These are phyloP conservation scores for Talaromyces sp. DNA, from an alignment of 2,329 filamentous ascomycete genomes.

Conservation along the genomic window DNA sequence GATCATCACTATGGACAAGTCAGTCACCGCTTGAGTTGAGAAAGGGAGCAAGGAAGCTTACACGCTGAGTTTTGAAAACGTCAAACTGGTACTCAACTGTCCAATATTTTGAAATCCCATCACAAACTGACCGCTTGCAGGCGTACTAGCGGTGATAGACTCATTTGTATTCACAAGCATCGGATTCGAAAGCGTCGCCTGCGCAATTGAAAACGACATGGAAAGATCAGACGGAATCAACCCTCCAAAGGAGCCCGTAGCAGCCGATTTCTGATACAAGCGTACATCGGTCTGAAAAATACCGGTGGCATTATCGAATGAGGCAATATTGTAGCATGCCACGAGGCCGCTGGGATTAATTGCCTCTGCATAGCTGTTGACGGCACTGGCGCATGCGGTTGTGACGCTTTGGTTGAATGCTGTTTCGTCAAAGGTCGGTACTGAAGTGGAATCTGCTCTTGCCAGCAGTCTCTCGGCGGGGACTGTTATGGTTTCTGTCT, in stretches of 20 bases:
- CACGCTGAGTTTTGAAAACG: slow-evolving; percentile 29
- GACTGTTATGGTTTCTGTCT: not conserved
- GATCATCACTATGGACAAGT: slow-evolving; percentile 20
- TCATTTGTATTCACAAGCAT: slow-evolving; percentile 16
- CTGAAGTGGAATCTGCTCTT: not conserved
- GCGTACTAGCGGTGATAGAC: slow-evolving; percentile 6
- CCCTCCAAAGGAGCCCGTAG: slow-evolving; percentile 49
- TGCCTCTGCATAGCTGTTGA: slow-evolving; percentile 52
- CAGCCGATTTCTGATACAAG: slow-evolving; percentile 65
- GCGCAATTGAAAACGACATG: slow-evolving; percentile 26
- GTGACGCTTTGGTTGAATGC: slow-evolving; percentile 43
- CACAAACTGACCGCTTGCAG: slow-evolving; percentile 24
- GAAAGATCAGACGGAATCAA: slow-evolving; percentile 33
- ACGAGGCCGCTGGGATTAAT: slow-evolving; percentile 73
- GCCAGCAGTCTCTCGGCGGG: not conserved
- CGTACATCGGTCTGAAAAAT: slow-evolving; percentile 74
- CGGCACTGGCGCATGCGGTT: slow-evolving; percentile 57
- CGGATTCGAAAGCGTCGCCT: slow-evolving; percentile 24
- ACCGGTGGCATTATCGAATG: slow-evolving; percentile 61
- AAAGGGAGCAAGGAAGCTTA: slow-evolving; percentile 17
- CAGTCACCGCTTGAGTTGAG: not conserved
- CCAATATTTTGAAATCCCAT: slow-evolving; percentile 34
- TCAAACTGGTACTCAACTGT: slow-evolving; percentile 26
- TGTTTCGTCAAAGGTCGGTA: slow-evolving; percentile 21
- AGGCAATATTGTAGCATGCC: slow-evolving; percentile 78